Conservation (phyloP, 2,329 filamentous ascomycete genomes). For the Arthrobotrys sphaeroides region DNA sequence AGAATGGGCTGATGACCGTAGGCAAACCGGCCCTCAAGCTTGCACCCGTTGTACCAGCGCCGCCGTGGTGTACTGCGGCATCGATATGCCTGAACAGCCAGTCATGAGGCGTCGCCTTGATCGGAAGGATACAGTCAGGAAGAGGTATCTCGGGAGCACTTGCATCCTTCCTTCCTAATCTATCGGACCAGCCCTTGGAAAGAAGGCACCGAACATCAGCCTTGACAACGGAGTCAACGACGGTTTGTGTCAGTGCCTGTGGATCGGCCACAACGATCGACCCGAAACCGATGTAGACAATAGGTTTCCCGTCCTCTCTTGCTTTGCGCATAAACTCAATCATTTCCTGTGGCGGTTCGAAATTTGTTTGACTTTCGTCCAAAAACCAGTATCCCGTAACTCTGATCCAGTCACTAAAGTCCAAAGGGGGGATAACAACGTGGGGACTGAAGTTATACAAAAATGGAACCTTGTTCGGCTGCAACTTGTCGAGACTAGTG, state of each 20-base stretch:
- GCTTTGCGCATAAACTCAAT: constrained; percentile 84
- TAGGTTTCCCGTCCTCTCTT: constrained; percentile 81
- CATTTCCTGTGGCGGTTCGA: constrained; percentile 78
- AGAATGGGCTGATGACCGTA: constrained; percentile 95
- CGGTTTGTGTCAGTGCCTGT: constrained; percentile 85
- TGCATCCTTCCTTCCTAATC: constrained; percentile 70
- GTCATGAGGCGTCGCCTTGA: constrained; percentile 91
- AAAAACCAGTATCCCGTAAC: constrained; percentile 99
- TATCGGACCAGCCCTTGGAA: constrained; percentile 96
- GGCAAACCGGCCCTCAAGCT: constrained; percentile 89
- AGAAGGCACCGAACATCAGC: constrained; percentile 94
- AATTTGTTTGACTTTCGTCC: constrained; percentile 74
- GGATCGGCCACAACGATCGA: constrained; percentile 94
- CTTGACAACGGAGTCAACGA: constrained; percentile 88
- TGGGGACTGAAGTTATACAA: constrained; percentile 95
- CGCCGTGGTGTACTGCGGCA: constrained; percentile 92
- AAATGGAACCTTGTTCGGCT: constrained; percentile 97
- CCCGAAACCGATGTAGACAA: constrained; percentile 97
- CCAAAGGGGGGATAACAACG: constrained; percentile 91
- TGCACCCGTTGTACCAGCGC: constrained; percentile 92
- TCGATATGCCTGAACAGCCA: constrained; percentile 96
- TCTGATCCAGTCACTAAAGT: constrained; percentile 97
- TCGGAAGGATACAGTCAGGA: constrained; percentile 83
- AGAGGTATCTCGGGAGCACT: constrained; percentile 73
- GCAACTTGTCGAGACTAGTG: constrained; percentile 88